These are phyloP conservation scores for Paecilomyces sp. DNA, from an alignment of 2,329 filamentous ascomycete species.

Conservation along the genomic window DNA sequence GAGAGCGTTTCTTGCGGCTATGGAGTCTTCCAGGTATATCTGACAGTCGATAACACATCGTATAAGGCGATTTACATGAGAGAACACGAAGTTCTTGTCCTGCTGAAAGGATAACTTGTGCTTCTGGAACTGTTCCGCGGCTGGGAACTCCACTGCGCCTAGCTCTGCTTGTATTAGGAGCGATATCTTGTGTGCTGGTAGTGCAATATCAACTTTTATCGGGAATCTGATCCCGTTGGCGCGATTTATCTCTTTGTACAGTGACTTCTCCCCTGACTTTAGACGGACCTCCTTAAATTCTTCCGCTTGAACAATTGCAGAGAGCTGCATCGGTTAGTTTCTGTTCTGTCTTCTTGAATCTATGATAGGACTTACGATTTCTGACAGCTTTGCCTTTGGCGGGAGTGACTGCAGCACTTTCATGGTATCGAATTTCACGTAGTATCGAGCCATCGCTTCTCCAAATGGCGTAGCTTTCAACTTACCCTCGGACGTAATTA, in stretches of 20 bases:
- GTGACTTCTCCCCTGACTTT: constrained; percentile 59
- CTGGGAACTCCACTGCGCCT: constrained; percentile 56
- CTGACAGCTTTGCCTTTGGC: constrained; percentile 53
- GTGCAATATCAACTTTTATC: constrained; percentile 59
- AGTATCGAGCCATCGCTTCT: constrained; percentile 75
- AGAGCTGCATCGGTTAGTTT: constrained; percentile 46
- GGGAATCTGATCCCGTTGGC: constrained; percentile 62
- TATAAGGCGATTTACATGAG: constrained; percentile 61
- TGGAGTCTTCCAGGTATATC: constrained; percentile 54
- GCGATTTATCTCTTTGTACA: constrained; percentile 68
- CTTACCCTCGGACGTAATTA: constrained; percentile 45
- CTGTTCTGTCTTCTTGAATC: background rate
- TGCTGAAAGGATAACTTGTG: constrained; percentile 50
- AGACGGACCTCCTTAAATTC: constrained; percentile 70
- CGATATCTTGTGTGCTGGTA: constrained; percentile 66
- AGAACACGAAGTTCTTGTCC: constrained; percentile 59
- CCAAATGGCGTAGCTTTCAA: constrained; percentile 66
- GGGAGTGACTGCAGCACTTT: constrained; percentile 58
- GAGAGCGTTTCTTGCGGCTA: constrained; percentile 61
- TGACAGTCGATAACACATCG: constrained; percentile 73
- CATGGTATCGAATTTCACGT: constrained; percentile 75
- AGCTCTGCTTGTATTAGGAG: constrained; percentile 71
- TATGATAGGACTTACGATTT: constrained; percentile 53
- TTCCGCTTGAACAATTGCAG: constrained; percentile 56
- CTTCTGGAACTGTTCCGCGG: constrained; percentile 50